These are phyloP conservation scores for Pochonia chlamydosporia DNA, from an alignment of 2,329 filamentous ascomycete species.

Conservation along the genomic window DNA sequence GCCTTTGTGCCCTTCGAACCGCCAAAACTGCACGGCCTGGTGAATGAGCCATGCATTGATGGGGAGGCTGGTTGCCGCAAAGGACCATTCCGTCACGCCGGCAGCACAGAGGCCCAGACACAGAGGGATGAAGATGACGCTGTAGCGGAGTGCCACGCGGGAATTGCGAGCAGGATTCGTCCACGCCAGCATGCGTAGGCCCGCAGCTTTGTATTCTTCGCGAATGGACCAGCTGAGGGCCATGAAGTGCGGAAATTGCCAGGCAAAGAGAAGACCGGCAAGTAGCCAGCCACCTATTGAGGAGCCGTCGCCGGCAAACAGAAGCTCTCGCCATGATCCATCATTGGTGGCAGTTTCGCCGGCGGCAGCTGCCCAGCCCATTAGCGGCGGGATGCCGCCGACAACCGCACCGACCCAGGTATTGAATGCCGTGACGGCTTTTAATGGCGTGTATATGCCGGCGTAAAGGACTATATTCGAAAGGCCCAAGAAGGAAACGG, in stretches of 20 bases:
- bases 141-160: conserved; percentile 84
- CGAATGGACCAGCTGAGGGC: conserved; percentile 82
- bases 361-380: conserved; percentile 96
- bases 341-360: conserved; percentile 76
- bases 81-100: conserved; percentile 80
- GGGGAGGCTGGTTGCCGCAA: conserved; percentile 71
- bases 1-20: conserved; percentile 68
- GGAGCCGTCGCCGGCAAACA: conserved; percentile 59
- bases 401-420: conserved; percentile 94
- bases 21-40: conserved; percentile 79
- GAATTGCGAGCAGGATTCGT: conserved; percentile 80
- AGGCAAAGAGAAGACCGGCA: conserved; percentile 78
- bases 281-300: conserved; percentile 81
- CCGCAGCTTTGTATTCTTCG: conserved; percentile 75
- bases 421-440: conserved; percentile 79
- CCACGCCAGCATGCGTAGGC: conserved; percentile 73
- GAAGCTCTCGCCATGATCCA: conserved; percentile 70
- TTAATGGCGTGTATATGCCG: conserved; percentile 87
- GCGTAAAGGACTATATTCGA: conserved; percentile 87
- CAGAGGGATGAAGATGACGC: conserved; percentile 77
- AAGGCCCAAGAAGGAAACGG: conserved; percentile 77
- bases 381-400: conserved; percentile 87
- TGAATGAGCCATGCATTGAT: conserved; percentile 82
- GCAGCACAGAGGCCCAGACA: conserved; percentile 73
- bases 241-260: conserved; percentile 99